phyloP scores from a whole-genome alignment of 768 basidiomycete genomes.

The Gautieria morchelliformis region DNA sequence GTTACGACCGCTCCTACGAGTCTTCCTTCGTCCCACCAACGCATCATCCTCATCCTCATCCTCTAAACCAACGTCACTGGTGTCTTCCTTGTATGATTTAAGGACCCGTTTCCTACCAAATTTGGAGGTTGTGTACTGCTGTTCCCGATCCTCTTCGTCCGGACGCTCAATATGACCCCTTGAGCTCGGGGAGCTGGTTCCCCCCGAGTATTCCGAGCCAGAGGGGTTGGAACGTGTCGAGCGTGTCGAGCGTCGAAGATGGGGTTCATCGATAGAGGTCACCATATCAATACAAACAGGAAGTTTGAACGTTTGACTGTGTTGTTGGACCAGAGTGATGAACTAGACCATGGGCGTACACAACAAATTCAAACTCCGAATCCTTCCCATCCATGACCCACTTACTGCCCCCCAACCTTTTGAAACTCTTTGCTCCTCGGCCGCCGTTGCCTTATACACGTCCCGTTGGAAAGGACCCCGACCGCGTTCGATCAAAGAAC shows the following conservation, averaged over 20 bases:
- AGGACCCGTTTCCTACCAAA: neutral
- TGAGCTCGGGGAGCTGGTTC: neutral
- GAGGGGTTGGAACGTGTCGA: neutral
- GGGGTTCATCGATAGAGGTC: neutral
- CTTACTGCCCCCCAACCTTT: slow-evolving; percentile 87
- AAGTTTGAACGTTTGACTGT: neutral
- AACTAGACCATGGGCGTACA: neutral
- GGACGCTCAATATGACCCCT: neutral
- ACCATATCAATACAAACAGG: neutral
- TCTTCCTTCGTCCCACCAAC: slow-evolving; percentile 8
- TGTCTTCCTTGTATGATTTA: slow-evolving; percentile 5
- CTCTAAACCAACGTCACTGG: slow-evolving; percentile 12
- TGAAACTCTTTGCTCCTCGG: slow-evolving; percentile 93
- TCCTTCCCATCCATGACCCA: slow-evolving; percentile 38
- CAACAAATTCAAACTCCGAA: neutral
- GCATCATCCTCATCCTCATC: slow-evolving; percentile 19
- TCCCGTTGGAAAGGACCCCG: slow-evolving; percentile 76
- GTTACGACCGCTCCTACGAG: slow-evolving; percentile 8
- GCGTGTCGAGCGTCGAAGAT: neutral
- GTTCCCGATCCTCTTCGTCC: neutral
- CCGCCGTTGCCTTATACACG: slow-evolving; percentile 82
- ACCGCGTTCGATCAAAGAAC: slow-evolving; percentile 58
- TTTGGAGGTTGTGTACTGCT: neutral
- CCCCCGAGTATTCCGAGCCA: slow-evolving; percentile 1
- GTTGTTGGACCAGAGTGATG: neutral